Percentiles rank a stretch among this genome's conserved stretches.
Conservation (phyloP, 1,284 basidiomycete genomes). For the Ceratobasidium sp. region DNA sequence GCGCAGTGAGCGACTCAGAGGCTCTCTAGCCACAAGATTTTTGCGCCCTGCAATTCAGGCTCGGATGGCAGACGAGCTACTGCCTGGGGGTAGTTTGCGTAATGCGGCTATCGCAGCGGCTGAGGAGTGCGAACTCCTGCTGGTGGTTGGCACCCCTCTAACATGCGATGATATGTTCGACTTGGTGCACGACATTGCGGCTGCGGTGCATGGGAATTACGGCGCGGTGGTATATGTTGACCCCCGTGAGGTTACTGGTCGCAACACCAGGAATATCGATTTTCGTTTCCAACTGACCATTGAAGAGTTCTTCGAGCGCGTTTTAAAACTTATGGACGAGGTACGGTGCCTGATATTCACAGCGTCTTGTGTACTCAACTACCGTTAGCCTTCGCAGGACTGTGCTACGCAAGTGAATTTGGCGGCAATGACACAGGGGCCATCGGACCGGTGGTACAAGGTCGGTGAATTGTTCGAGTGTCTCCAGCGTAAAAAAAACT, state of each 20-base stretch:
- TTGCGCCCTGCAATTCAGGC: background rate
- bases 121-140: background rate
- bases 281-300: background rate
- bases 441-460: conserved; percentile 23
- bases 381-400: too few relatives aligned
- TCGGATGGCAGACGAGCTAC: background rate
- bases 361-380: too few relatives aligned
- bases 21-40: background rate
- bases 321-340: background rate
- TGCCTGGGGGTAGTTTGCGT: background rate
- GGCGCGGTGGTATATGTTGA: conserved; percentile 27
- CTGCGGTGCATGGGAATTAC: background rate
- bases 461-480: too few relatives aligned
- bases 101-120: background rate
- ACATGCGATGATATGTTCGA: background rate
- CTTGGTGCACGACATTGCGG: background rate
- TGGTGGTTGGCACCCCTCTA: background rate
- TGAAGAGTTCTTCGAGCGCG: background rate
- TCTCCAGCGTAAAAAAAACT: too few relatives aligned
- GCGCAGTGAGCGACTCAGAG: background rate
- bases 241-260: background rate
- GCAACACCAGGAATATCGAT: conserved; percentile 5
- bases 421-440: too few relatives aligned
- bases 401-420: too few relatives aligned
- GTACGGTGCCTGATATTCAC: background rate